phyloP scores from a whole-genome alignment of 2,329 filamentous ascomycete species.

The Venturia effusa region DNA sequence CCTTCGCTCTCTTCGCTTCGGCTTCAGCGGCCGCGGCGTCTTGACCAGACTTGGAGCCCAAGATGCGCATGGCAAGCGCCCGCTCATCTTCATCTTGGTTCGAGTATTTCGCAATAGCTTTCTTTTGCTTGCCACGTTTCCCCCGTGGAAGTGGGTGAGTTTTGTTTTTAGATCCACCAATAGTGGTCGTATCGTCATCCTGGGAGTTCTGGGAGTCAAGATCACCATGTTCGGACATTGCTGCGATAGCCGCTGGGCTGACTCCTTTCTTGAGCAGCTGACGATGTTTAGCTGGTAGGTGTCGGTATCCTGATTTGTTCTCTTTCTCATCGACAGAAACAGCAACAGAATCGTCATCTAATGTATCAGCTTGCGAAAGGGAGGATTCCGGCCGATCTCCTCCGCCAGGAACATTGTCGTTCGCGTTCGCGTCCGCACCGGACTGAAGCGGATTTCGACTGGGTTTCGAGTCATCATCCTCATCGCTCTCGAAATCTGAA shows the following conservation, averaged over 20 bases:
- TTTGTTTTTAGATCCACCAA: constrained; percentile 13
- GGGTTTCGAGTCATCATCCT: constrained; percentile 24
- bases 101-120: constrained; percentile 79
- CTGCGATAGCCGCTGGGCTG: constrained; percentile 6
- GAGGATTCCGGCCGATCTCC: not conserved
- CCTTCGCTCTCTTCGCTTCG: constrained; percentile 49
- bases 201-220: constrained; percentile 18
- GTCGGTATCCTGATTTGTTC: constrained; percentile 19
- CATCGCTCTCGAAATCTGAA: constrained; percentile 21
- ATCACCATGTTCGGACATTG: not conserved
- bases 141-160: constrained; percentile 44
- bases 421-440: constrained; percentile 12
- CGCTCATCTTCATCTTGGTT: constrained; percentile 93
- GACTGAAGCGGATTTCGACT: constrained; percentile 11
- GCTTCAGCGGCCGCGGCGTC: constrained; percentile 54
- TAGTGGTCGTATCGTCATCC: constrained; percentile 20
- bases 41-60: constrained; percentile 62
- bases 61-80: constrained; percentile 67
- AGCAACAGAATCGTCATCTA: constrained; percentile 15
- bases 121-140: constrained; percentile 74
- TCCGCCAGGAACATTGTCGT: not conserved
- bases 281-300: constrained; percentile 28
- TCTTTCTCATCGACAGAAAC: constrained; percentile 20
- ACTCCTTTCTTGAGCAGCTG: constrained; percentile 26
- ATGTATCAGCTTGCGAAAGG: constrained; percentile 10